A percentile compares a stretch with the other conserved stretches of the same genome.
phyloP scores from a whole-genome alignment of 75 land plant species.

The Cryptomeria japonica region DNA sequence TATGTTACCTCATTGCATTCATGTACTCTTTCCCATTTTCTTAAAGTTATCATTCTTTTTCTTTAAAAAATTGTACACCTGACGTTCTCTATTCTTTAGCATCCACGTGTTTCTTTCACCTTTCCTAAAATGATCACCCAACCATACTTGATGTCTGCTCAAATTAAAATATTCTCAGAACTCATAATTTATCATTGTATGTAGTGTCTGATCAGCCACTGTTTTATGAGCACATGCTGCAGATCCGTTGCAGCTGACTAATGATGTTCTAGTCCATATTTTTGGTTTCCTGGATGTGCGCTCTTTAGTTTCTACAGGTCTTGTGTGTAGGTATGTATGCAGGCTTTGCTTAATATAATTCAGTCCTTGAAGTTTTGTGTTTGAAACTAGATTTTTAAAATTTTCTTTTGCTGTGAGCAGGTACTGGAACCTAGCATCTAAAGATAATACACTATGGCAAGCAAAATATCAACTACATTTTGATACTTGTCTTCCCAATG shows the following conservation, averaged over 20 bases:
- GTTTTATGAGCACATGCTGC: neutral
- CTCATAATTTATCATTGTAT: neutral
- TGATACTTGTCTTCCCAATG: slow-evolving; percentile 19
- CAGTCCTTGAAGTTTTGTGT: neutral
- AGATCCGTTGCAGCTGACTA: slow-evolving; percentile 47
- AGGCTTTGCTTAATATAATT: neutral
- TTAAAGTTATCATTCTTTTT: neutral
- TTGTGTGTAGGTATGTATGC: slow-evolving; percentile 56
- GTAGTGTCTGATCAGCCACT: neutral
- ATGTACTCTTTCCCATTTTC: neutral
- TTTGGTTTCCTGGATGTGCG: slow-evolving; percentile 71
- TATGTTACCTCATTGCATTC: neutral
- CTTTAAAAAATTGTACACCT: neutral
- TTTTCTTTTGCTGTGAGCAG: slow-evolving; percentile 25
- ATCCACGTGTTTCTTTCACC: neutral
- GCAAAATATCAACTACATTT: slow-evolving; percentile 41
- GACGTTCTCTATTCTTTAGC: neutral
- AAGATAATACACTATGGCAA: slow-evolving; percentile 58
- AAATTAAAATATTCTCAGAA: neutral
- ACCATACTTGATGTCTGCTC: neutral
- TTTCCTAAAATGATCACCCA: neutral
- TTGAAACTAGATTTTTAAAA: neutral
- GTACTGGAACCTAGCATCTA: slow-evolving; percentile 69
- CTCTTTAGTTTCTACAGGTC: slow-evolving; percentile 57
- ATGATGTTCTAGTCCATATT: slow-evolving; percentile 69